phyloP scores from a whole-genome alignment of 257 asterid genomes.

The Scutellaria minor region DNA sequence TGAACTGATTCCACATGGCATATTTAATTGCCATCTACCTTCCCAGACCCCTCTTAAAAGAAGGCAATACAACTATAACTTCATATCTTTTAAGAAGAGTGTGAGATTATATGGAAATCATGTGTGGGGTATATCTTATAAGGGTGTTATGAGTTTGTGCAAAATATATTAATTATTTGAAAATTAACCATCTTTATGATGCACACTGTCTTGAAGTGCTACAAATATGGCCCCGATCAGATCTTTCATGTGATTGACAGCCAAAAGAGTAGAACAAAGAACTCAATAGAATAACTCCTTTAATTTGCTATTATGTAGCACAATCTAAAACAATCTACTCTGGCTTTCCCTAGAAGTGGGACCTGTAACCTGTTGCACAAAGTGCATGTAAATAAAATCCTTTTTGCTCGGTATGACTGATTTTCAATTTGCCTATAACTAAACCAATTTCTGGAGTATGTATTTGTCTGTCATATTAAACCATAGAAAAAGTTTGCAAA shows the following conservation, averaged over 20 bases:
- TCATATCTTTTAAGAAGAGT: background rate
- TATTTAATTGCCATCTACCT: background rate
- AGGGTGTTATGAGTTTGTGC: background rate
- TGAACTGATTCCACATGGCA: background rate
- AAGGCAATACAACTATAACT: background rate
- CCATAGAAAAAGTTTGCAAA: background rate
- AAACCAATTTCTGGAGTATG: background rate
- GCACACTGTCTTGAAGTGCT: background rate
- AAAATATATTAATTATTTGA: background rate
- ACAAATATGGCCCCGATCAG: background rate
- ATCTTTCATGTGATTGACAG: background rate
- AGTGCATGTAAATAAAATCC: background rate
- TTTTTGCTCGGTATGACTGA: background rate
- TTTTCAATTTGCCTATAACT: background rate
- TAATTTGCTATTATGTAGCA: background rate
- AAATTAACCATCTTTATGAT: background rate
- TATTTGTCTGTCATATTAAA: background rate
- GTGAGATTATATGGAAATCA: background rate
- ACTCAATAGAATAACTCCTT: background rate
- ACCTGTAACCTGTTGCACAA: background rate
- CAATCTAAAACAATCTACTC: background rate
- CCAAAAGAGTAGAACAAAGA: background rate
- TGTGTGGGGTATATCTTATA: background rate
- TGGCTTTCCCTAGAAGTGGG: constrained; percentile 2
- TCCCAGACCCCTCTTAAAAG: background rate